These are phyloP conservation scores for Rhizophora apiculata DNA, from an alignment of 345 rosid genomes.

Conservation along the genomic window DNA sequence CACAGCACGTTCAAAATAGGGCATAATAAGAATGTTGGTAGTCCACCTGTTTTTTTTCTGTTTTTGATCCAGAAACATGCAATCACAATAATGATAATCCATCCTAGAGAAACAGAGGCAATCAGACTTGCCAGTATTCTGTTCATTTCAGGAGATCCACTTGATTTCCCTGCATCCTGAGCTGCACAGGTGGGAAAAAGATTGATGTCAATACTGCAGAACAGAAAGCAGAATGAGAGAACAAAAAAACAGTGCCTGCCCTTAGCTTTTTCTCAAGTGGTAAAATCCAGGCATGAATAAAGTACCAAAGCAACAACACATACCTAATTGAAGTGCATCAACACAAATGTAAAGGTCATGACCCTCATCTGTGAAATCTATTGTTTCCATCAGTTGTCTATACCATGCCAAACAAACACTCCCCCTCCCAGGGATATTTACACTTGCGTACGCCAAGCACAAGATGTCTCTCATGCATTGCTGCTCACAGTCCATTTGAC, in stretches of 20 bases:
- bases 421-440: neutral
- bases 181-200: slow-evolving; percentile 18
- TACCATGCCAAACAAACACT: slow-evolving; percentile 17
- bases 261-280: no score
- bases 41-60: slow-evolving; percentile 40
- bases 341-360: slow-evolving; percentile 14
- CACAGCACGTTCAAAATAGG: neutral
- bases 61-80: neutral
- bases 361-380: neutral
- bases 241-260: no score
- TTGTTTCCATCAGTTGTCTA: slow-evolving; percentile 22
- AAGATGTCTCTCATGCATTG: slow-evolving; percentile 10
- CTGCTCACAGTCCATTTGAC: neutral
- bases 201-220: neutral
- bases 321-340: slow-evolving; percentile 21
- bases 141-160: slow-evolving; percentile 26
- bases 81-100: neutral
- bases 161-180: slow-evolving; percentile 20
- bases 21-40: neutral
- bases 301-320: no score
- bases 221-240: neutral
- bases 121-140: slow-evolving; percentile 12
- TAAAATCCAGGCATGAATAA: no score
- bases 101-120: slow-evolving; percentile 18
- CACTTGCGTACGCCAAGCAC: slow-evolving; percentile 15